Evolutionary conservation across 169 alveolate genomes (phyloP), one percentile per base, ranked within the genome.

Genomic region (Plasmodium cynomolgi): DNA sequence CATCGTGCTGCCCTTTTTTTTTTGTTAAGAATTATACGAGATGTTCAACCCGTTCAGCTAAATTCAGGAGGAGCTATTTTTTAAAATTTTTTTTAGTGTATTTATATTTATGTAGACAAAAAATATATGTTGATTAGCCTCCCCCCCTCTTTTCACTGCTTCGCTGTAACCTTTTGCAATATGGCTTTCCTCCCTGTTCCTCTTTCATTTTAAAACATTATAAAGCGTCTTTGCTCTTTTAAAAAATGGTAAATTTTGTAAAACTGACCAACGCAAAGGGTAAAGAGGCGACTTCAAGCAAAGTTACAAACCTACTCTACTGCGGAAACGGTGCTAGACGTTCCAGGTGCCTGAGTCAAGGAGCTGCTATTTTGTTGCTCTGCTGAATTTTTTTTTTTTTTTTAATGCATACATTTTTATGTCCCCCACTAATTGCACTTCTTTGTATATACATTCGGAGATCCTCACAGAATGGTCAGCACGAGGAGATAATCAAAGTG

Each of bases 191-290:
- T 68, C 37, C 37, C 41, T 9, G 7, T 68, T 26, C 77, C 41
- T 15, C n/a, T 68, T 68, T 68, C 37, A 68, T 68, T 68, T 68
- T 68, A 68, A 68, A 68, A 68, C 77, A 68, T 68, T 68, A 68
- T 68, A 68, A 26, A 68, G 77, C 31, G 77, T 29, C 37, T 1
- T 26, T 26, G n/a, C 37, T 68, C 39, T 68, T 68, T 68, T 68
- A 68, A 26, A 26, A 68, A 68, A 68, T 68, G 37, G 37, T 26
- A 11, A 68, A 20, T 17, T 68, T 68, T 68, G 37, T 15, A 68
- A 68, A 68, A 68, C 77, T 23, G 4, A 68, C 31, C 1, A 23
- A 68, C 37, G 37, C 15, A 68, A 68, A 23, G 34, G 34, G 34
- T 62, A 23, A 62, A 62, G 15, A 68, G 37, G 37, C 37, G 13